Evolutionary conservation across 257 asterid species (phyloP).

Genomic region (Rubia yunnanensis): DNA sequence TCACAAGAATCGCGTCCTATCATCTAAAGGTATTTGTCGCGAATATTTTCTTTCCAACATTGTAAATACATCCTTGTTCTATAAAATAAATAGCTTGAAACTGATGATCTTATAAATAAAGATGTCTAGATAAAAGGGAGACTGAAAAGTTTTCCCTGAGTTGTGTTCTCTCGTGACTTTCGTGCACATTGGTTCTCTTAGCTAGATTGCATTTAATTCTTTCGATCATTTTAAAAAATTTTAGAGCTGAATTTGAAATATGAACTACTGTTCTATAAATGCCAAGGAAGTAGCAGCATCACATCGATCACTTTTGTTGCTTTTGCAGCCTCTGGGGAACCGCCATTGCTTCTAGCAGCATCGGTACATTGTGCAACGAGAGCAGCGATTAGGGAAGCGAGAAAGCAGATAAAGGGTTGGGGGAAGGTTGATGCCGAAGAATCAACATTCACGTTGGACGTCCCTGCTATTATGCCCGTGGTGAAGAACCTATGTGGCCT

Average conservation of each 20-base stretch:
- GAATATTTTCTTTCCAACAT: no score
- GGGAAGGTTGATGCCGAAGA: conserved; percentile 34
- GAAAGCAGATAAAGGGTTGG: conserved; percentile 54
- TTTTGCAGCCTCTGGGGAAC: conserved; percentile 71
- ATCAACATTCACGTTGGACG: conserved; percentile 35
- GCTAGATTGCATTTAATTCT: no score
- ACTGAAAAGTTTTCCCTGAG: background rate
- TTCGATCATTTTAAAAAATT: no score
- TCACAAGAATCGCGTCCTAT: conserved; percentile 54
- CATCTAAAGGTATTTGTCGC: conserved; percentile 74
- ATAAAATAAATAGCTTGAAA: no score
- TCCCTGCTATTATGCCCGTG: conserved; percentile 62
- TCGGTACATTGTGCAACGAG: conserved; percentile 70
- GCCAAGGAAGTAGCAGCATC: background rate
- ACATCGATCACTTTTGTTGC: no score
- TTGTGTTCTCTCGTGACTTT: background rate
- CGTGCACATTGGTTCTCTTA: background rate
- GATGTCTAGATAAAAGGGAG: no score
- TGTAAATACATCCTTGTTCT: background rate
- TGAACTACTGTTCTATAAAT: no score
- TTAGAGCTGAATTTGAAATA: no score
- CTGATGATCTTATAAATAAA: no score
- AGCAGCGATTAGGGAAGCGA: conserved; percentile 63
- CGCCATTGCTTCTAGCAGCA: conserved; percentile 65
- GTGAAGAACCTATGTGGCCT: conserved; percentile 66